These are phyloP conservation scores for Agastache rugosa DNA, from an alignment of 257 asterid species.

Conservation along the genomic window DNA sequence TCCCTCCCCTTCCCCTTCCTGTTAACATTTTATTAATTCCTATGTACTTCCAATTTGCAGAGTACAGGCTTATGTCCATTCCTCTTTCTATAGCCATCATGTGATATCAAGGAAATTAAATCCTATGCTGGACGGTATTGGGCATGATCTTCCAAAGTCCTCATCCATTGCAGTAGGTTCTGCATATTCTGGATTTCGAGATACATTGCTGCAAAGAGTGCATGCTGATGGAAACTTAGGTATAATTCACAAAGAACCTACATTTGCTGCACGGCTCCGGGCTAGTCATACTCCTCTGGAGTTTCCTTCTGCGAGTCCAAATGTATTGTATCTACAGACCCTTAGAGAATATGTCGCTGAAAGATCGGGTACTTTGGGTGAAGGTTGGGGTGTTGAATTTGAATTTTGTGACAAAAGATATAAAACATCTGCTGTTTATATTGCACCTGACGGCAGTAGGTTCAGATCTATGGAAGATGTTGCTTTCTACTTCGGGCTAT, in stretches of 20 bases:
- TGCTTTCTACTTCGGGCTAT: conserved; percentile 74
- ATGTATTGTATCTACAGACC: conserved; percentile 61
- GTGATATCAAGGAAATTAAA: conserved; percentile 41
- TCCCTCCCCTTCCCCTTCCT: not conserved
- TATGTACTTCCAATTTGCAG: conserved; percentile 50
- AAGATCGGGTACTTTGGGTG: conserved; percentile 70
- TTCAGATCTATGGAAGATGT: conserved; percentile 76
- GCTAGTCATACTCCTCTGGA: conserved; percentile 44
- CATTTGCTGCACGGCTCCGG: conserved; percentile 42
- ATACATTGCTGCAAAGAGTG: conserved; percentile 36
- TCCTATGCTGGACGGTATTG: conserved; percentile 42
- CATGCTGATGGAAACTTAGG: conserved; percentile 37
- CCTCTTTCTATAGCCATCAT: conserved; percentile 49
- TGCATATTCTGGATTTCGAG: conserved; percentile 42
- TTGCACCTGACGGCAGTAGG: conserved; percentile 77
- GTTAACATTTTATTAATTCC: conserved; percentile 16
- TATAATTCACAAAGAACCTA: conserved; percentile 37
- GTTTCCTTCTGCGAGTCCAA: conserved; percentile 45
- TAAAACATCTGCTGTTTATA: conserved; percentile 67
- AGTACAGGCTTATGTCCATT: conserved; percentile 46
- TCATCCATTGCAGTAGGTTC: conserved; percentile 35
- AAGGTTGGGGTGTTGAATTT: conserved; percentile 87
- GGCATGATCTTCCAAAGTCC: conserved; percentile 43
- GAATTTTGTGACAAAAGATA: conserved; percentile 53
- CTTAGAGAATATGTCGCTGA: conserved; percentile 73